A percentile compares a stretch with the other conserved stretches of the same genome.
Conservation (phyloP, 805 yeast species). For the Cyberlindnera japonica region DNA sequence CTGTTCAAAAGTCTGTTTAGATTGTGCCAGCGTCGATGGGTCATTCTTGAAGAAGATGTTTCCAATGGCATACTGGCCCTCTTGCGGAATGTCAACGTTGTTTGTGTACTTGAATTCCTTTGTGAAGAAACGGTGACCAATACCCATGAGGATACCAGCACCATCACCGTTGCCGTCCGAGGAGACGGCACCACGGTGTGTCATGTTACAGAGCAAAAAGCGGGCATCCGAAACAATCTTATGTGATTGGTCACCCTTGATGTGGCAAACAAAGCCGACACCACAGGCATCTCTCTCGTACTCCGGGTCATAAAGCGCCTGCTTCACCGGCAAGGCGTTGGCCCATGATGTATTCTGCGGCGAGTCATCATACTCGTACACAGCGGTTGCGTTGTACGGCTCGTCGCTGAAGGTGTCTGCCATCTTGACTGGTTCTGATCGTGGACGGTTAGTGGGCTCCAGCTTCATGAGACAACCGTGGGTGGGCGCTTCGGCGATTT, state of each 20-base stretch:
- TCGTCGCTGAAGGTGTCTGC: conserved; percentile 13
- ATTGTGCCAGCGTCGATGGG: conserved; percentile 58
- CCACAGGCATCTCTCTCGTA: conserved; percentile 97
- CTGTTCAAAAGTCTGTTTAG: conserved; percentile 73
- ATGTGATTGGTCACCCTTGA: conserved; percentile 84
- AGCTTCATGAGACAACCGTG: too few relatives aligned
- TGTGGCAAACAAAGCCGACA: conserved; percentile 95
- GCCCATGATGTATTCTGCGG: conserved; percentile 91
- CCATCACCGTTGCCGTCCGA: conserved; percentile 98
- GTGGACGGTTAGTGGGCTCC: not conserved
- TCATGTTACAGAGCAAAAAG: conserved; percentile 89
- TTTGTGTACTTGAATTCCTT: conserved; percentile 78
- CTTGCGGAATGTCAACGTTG: conserved; percentile 63
- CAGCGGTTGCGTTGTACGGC: conserved; percentile 14
- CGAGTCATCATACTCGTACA: conserved; percentile 59
- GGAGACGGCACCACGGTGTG: conserved; percentile 98
- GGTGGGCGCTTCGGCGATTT: not conserved
- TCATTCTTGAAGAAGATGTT: conserved; percentile 92
- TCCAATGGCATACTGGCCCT: conserved; percentile 93
- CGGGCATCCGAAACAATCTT: conserved; percentile 90
- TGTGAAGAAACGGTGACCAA: conserved; percentile 83
- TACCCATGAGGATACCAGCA: conserved; percentile 92
- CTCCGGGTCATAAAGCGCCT: conserved; percentile 92
- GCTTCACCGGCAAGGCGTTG: conserved; percentile 73
- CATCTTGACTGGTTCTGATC: conserved; percentile 3